These are phyloP conservation scores for Buxus sempervirens DNA, from an alignment of 164 flowering plant genomes.

Conservation along the genomic window DNA sequence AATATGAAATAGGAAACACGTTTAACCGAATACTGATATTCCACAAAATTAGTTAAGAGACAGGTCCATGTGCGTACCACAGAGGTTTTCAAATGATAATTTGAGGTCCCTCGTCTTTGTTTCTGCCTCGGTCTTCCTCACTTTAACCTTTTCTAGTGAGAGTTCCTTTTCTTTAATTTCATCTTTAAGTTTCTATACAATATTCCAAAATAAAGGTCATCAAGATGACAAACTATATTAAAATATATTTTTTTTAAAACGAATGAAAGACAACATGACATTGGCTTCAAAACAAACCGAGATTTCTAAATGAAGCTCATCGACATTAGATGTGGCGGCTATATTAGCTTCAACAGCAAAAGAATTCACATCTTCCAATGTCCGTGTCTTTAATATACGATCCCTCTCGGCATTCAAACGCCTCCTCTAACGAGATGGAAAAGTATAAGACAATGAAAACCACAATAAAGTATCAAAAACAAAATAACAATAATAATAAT, in stretches of 20 bases:
- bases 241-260: too few species aligned
- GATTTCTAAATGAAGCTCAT: conserved; percentile 71
- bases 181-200: conserved; percentile 46
- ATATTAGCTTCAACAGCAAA: conserved; percentile 39
- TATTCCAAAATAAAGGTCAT: conserved; percentile 10
- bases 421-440: conserved; percentile 40
- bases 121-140: conserved; percentile 46
- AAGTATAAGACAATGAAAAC: not conserved
- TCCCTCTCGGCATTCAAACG: conserved; percentile 46
- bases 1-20: conserved; percentile 1
- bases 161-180: conserved; percentile 50
- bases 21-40: not conserved
- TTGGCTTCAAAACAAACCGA: conserved; percentile 46
- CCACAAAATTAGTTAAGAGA: not conserved
- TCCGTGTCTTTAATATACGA: conserved; percentile 38
- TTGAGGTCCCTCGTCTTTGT: conserved; percentile 46
- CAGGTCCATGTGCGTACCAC: conserved; percentile 48
- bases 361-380: conserved; percentile 51
- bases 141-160: conserved; percentile 34
- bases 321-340: conserved; percentile 40
- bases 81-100: conserved; percentile 48
- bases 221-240: conserved; percentile 1
- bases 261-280: not conserved
- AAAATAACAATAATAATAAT: too few species aligned
- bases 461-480: not conserved